A percentile compares a stretch with the other conserved stretches of the same genome.
These are phyloP conservation scores for Clitopilus hobsonii DNA, from an alignment of 768 basidiomycete species.

Conservation along the genomic window DNA sequence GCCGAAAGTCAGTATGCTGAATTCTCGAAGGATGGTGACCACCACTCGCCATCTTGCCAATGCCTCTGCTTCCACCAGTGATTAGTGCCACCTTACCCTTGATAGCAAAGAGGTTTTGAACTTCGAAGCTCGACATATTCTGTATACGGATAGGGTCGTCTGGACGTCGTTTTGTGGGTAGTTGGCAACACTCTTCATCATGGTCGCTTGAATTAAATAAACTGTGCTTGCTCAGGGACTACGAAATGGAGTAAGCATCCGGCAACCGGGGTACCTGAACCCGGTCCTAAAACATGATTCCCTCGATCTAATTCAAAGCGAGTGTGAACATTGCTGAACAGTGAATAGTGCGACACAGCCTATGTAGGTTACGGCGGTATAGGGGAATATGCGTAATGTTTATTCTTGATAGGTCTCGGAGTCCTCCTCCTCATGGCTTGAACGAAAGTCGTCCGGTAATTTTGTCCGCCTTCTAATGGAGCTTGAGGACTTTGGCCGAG, in stretches of 20 bases:
- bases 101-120: constrained; percentile 44
- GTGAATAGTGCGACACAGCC: no score
- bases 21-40: neutral
- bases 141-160: neutral
- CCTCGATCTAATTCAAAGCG: no score
- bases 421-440: neutral
- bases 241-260: neutral
- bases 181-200: neutral
- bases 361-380: no score
- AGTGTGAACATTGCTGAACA: no score
- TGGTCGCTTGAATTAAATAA: neutral
- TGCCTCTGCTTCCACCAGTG: constrained; percentile 63
- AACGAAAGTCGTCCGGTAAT: neutral
- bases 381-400: neutral
- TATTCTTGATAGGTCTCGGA: neutral
- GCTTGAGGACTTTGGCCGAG: neutral
- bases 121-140: neutral
- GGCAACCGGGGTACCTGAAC: neutral
- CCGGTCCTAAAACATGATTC: neutral
- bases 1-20: constrained; percentile 1
- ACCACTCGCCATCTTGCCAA: constrained; percentile 55
- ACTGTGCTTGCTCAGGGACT: neutral
- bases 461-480: neutral
- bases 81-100: constrained; percentile 52
- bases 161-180: neutral